These are phyloP conservation scores for Pseudogymnoascus sp. DNA, from an alignment of 2,329 filamentous ascomycete genomes.

Conservation along the genomic window DNA sequence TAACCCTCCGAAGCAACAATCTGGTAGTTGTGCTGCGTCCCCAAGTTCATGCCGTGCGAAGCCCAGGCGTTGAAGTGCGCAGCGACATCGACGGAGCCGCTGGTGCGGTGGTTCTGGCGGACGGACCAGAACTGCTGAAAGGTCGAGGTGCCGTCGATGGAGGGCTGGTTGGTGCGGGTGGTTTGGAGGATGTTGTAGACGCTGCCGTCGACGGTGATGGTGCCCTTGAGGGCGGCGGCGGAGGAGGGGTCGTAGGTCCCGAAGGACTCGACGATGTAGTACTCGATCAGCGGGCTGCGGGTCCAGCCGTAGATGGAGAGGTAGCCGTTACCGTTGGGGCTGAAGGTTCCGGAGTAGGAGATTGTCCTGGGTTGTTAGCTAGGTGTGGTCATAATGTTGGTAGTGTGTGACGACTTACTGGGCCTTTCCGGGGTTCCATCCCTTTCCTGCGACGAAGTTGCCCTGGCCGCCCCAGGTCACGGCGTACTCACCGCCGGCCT, in stretches of 20 bases:
- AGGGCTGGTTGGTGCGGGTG: constrained; percentile 31
- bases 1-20: constrained; percentile 52
- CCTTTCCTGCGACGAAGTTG: constrained; percentile 43
- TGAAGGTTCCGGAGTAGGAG: constrained; percentile 37
- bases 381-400: not conserved
- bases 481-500: constrained; percentile 43
- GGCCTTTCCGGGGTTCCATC: constrained; percentile 36
- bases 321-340: constrained; percentile 36
- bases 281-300: constrained; percentile 46
- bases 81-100: constrained; percentile 44
- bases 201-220: constrained; percentile 45
- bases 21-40: constrained; percentile 44
- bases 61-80: constrained; percentile 51
- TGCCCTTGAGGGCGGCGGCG: constrained; percentile 43
- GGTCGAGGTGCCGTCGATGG: constrained; percentile 41
- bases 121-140: constrained; percentile 51
- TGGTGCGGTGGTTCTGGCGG: constrained; percentile 42
- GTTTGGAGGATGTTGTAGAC: constrained; percentile 42
- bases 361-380: constrained; percentile 30
- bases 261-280: constrained; percentile 52
- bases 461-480: constrained; percentile 41
- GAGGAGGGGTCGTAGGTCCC: constrained; percentile 45
- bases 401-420: not conserved
- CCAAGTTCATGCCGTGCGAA: constrained; percentile 42
- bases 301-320: constrained; percentile 52